Percentiles rank a stretch among this genome's conserved stretches.
These are phyloP conservation scores for Salvia sclarea DNA, from an alignment of 305 asterid species.

Conservation along the genomic window DNA sequence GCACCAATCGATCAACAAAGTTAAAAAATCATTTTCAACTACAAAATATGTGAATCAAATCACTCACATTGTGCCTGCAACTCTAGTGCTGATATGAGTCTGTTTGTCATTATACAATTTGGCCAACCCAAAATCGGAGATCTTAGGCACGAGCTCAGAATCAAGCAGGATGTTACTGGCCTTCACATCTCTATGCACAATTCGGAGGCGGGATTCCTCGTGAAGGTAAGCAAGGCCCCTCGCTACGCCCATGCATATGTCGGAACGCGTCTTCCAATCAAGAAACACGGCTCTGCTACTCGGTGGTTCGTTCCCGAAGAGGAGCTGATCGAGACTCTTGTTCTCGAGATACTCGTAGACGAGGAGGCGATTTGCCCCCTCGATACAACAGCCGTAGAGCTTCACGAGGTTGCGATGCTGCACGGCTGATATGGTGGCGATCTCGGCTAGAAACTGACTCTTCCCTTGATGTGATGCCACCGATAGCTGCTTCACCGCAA, in stretches of 20 bases:
- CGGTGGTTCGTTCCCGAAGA: constrained; percentile 44
- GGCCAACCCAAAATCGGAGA: constrained; percentile 91
- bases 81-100: constrained; percentile 85
- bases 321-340: constrained; percentile 54
- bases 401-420: constrained; percentile 60
- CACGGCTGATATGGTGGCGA: constrained; percentile 52
- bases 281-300: constrained; percentile 46
- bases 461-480: constrained; percentile 82
- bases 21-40: too few relatives aligned
- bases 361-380: constrained; percentile 52
- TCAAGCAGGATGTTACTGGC: constrained; percentile 89
- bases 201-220: constrained; percentile 77
- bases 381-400: constrained; percentile 58
- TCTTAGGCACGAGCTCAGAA: constrained; percentile 65
- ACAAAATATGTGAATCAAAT: neutral
- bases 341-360: constrained; percentile 59
- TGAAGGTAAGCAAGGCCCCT: constrained; percentile 84
- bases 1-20: constrained; percentile 17
- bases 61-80: constrained; percentile 83
- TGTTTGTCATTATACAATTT: constrained; percentile 74
- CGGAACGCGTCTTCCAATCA: constrained; percentile 67
- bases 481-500: constrained; percentile 79
- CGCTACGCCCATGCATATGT: constrained; percentile 82
- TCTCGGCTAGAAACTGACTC: constrained; percentile 70
- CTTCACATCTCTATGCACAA: constrained; percentile 89